phyloP scores from a whole-genome alignment of 352 stramenopile species.

The Pythium scleroteichum region DNA sequence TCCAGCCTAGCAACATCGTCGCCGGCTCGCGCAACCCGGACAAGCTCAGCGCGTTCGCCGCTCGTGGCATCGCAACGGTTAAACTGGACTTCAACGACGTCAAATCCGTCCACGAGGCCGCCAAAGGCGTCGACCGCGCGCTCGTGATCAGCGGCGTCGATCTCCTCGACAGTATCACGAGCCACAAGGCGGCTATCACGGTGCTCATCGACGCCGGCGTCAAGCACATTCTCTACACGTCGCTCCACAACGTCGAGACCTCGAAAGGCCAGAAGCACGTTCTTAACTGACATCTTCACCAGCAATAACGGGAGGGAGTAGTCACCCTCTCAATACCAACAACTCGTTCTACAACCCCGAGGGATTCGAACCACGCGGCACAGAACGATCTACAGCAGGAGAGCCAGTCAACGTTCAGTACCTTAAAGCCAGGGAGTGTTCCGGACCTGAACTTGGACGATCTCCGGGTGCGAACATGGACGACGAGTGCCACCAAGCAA shows the following conservation, averaged over 20 bases:
- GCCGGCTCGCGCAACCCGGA: constrained; percentile 23
- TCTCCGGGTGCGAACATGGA: too few relatives aligned
- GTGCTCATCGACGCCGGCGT: constrained; percentile 20
- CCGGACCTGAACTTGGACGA: too few relatives aligned
- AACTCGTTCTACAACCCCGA: too few relatives aligned
- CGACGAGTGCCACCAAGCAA: too few relatives aligned
- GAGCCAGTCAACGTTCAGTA: too few relatives aligned
- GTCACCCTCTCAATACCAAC: too few relatives aligned
- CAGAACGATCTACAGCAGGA: too few relatives aligned
- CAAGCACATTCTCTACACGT: constrained; percentile 30
- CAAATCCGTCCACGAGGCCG: constrained; percentile 17
- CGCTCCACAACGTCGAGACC: constrained; percentile 15
- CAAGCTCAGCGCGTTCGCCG: constrained; percentile 15
- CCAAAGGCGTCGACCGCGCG: constrained; percentile 20
- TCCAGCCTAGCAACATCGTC: constrained; percentile 26
- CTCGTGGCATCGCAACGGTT: constrained; percentile 9
- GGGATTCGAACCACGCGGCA: too few relatives aligned
- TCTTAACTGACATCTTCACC: too few relatives aligned
- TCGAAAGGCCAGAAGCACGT: too few relatives aligned
- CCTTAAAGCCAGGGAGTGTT: too few relatives aligned
- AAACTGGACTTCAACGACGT: constrained; percentile 19
- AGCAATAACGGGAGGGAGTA: too few relatives aligned
- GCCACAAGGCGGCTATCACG: constrained; percentile 14
- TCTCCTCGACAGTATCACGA: neutral
- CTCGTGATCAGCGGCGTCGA: constrained; percentile 21